phyloP scores from a whole-genome alignment of 2,329 filamentous ascomycete genomes.

The Paradendryphiella salina region DNA sequence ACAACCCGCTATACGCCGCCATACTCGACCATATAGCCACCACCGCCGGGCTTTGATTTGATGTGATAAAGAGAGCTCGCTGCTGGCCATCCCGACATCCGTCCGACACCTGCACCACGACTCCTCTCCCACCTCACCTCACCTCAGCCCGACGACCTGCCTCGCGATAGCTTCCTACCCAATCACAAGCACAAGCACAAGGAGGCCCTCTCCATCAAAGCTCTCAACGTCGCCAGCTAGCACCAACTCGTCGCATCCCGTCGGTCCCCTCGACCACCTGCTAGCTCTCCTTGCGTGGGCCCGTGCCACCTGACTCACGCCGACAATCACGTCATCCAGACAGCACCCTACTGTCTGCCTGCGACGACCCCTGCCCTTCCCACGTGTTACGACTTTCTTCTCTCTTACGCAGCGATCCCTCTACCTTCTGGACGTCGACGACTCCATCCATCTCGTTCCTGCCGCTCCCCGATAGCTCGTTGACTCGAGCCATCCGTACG shows the following conservation, averaged over 20 bases:
- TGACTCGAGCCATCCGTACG: conserved; percentile 47
- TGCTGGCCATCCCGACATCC: conserved; percentile 35
- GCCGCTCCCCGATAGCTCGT: conserved; percentile 41
- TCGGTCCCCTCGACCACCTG: conserved; percentile 23
- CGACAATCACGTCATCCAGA: conserved; percentile 34
- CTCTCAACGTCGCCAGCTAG: conserved; percentile 33
- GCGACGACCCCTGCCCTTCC: conserved; percentile 37
- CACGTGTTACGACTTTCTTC: conserved; percentile 48
- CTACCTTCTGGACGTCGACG: conserved; percentile 39
- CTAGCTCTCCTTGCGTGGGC: conserved; percentile 34
- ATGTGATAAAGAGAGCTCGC: conserved; percentile 34
- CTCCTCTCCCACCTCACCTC: conserved; percentile 24
- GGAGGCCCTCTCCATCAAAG: conserved; percentile 5
- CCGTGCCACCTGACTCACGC: conserved; percentile 45
- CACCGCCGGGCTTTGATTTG: conserved; percentile 37
- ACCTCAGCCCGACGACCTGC: conserved; percentile 13
- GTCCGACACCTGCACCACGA: conserved; percentile 24
- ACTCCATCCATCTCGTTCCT: conserved; percentile 29
- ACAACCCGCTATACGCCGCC: conserved; percentile 36
- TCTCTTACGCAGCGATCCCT: conserved; percentile 45
- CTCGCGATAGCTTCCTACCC: conserved; percentile 21
- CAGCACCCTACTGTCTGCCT: conserved; percentile 31
- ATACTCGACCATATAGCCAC: conserved; percentile 38
- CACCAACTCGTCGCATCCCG: conserved; percentile 19
- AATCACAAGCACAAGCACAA: neutral